phyloP scores from a whole-genome alignment of 129 eudicot species.

The Lonicera japonica region DNA sequence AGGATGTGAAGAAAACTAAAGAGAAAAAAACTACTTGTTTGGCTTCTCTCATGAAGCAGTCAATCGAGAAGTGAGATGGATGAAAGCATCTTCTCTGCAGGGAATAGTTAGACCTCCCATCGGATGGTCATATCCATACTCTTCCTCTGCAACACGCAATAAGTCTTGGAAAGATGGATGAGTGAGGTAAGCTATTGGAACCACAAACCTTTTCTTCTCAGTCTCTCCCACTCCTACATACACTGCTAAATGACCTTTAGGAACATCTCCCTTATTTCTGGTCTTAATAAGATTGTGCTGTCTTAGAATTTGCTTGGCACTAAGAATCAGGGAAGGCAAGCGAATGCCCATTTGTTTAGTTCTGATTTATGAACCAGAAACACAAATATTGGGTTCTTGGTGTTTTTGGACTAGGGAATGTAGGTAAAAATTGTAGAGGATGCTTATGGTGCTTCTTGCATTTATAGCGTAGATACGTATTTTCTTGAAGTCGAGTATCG shows the following conservation, averaged over 20 bases:
- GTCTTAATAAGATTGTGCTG: neutral
- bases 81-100: conserved; percentile 18
- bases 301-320: neutral
- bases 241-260: neutral
- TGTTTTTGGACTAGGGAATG: neutral
- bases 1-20: neutral
- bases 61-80: conserved; percentile 16
- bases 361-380: neutral
- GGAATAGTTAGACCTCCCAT: conserved; percentile 32
- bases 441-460: neutral
- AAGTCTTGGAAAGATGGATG: conserved; percentile 18
- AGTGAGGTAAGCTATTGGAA: conserved; percentile 2
- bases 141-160: conserved; percentile 12
- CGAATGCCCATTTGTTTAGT: neutral
- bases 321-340: neutral
- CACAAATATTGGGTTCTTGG: neutral
- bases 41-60: neutral
- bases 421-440: neutral
- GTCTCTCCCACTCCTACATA: neutral
- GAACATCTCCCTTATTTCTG: neutral
- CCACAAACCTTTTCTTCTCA: neutral
- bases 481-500: neutral
- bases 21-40: neutral
- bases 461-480: neutral
- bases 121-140: conserved; percentile 26